These are phyloP conservation scores for Penicillium sp. DNA, from an alignment of 2,329 filamentous ascomycete species.

Conservation along the genomic window DNA sequence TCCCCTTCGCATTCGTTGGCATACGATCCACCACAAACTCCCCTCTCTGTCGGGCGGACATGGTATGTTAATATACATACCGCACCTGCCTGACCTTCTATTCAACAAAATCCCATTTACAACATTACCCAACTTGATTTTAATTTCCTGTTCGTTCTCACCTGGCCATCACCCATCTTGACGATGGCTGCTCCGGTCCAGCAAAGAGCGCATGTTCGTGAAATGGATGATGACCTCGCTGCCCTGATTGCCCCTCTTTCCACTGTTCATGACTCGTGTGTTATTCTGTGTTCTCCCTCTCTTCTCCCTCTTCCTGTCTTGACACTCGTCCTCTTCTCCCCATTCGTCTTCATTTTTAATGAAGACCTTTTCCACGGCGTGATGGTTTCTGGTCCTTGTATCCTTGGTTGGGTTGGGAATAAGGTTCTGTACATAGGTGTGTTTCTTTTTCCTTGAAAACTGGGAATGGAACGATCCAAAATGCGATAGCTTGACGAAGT, in stretches of 20 bases:
- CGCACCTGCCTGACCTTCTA: not conserved
- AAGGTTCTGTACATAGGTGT: conserved; percentile 22
- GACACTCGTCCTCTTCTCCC: not conserved
- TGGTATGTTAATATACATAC: not conserved
- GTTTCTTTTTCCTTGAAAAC: not conserved
- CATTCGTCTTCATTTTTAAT: conserved; percentile 16
- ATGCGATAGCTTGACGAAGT: conserved; percentile 17
- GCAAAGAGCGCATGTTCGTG: conserved; percentile 10
- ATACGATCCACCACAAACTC: not conserved
- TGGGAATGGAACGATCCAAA: conserved; percentile 2
- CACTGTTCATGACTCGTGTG: conserved; percentile 25
- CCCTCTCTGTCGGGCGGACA: not conserved
- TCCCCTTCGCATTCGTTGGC: not conserved
- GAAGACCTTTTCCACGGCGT: conserved; percentile 23
- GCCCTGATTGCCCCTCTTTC: not conserved
- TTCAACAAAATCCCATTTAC: not conserved
- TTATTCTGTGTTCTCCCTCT: conserved; percentile 13
- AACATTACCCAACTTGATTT: not conserved
- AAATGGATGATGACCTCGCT: conserved; percentile 24
- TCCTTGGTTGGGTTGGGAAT: not conserved
- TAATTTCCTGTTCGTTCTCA: not conserved
- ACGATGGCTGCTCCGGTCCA: conserved; percentile 16
- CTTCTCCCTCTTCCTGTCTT: not conserved
- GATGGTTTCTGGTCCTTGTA: not conserved
- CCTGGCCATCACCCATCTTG: conserved; percentile 19